These are phyloP conservation scores for Lolium multiflorum DNA, from an alignment of 176 grass and related monocot species.

Conservation along the genomic window DNA sequence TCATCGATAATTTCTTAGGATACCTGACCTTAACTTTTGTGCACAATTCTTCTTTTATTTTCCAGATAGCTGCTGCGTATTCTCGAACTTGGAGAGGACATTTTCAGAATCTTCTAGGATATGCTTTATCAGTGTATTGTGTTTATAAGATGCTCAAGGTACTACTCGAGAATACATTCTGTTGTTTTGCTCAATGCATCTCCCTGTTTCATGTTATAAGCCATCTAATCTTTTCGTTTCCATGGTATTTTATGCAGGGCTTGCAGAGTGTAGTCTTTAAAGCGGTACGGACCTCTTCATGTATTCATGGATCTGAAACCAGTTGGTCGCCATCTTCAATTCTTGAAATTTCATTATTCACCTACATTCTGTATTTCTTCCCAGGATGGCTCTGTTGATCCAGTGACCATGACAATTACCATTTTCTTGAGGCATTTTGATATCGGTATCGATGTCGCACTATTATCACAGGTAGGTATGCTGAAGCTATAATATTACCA, in stretches of 20 bases:
- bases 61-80: slow-evolving; percentile 89
- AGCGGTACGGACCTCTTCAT: slow-evolving; percentile 59
- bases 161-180: slow-evolving; percentile 24
- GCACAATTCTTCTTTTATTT: slow-evolving; percentile 7
- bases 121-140: slow-evolving; percentile 95
- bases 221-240: slow-evolving; percentile 31
- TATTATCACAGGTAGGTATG: slow-evolving; percentile 75
- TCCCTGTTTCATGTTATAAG: slow-evolving; percentile 29
- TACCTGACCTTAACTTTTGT: neutral
- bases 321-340: slow-evolving; percentile 26
- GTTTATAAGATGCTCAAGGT: slow-evolving; percentile 99
- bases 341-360: slow-evolving; percentile 21
- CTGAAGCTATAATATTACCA: neutral
- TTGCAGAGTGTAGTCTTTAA: slow-evolving; percentile 99
- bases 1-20: slow-evolving; percentile 6
- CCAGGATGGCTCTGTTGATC: slow-evolving; percentile 94
- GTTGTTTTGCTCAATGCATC: slow-evolving; percentile 16
- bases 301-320: slow-evolving; percentile 4
- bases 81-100: slow-evolving; percentile 98
- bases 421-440: slow-evolving; percentile 97
- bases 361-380: slow-evolving; percentile 42
- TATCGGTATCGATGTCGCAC: slow-evolving; percentile 91
- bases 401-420: slow-evolving; percentile 95
- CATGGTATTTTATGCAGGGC: slow-evolving; percentile 80
- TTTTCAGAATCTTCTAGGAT: slow-evolving; percentile 97